Base-by-base conservation (phyloP, 2,329 filamentous ascomycete species). In the Dactylellina haptotyla region DNA sequence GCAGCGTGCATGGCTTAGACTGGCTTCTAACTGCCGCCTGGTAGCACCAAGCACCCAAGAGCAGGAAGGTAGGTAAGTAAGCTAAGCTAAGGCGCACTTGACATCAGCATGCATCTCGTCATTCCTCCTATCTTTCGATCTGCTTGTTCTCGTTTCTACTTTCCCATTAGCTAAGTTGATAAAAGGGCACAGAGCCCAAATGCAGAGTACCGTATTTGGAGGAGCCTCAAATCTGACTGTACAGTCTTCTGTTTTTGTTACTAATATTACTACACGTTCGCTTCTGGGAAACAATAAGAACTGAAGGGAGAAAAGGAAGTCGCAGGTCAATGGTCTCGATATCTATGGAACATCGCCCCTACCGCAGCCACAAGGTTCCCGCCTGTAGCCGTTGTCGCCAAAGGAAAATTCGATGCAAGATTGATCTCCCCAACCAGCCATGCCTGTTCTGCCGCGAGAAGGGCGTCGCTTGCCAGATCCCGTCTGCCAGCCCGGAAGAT, bases 401-500 rank as follows among this genome's bases (percentile, higher is more conserved):
- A 71, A 84, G 87, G 71, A 88, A 88, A 78, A 87, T 86, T 1
- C 83, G 87, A 75, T 89, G 87, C 78, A 87, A 86, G 16, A 84
- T 86, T 26, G 86, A 87, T 76, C 80, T 84, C 12, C 82, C 83
- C 3, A 82, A 84, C 1, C 80, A 84, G 57, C 82, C 82, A 5
- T 89, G 87, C 76, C 79, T 87, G 6, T 83, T 88, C 77, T 89
- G 87, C 78, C 84, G 84, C 39, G 84, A 86, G 18, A 85, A 88
- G 76, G 83, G 84, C 6, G 86, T 85, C 3, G 84, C 86, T 23
- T 88, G 87, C 67, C 81, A 70, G 74, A 59, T 62, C n/a, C 73
- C 63, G 9, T 48, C 64, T 20, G 39, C 70, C 4, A 46, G 37
- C n/a, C 54, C 63, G 34, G 63, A 67, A 14, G 53, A 63, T 25